Evolutionary conservation across 2,329 filamentous ascomycete species (phyloP).

Genomic region (Pochonia chlamydosporia): DNA sequence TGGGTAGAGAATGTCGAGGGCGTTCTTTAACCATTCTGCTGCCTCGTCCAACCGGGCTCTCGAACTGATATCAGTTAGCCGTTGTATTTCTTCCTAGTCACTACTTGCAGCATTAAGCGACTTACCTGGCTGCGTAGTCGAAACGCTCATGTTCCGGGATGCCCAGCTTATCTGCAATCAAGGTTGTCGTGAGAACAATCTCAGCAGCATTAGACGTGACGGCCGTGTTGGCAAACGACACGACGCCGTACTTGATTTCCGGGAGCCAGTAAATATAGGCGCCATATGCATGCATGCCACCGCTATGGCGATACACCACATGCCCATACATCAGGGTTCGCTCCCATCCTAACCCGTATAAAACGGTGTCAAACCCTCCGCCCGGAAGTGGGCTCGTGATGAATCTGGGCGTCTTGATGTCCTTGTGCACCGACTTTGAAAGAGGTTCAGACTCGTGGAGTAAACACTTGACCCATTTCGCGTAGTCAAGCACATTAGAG

Average conservation of each 20-base stretch:
- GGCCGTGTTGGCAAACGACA: slow-evolving; percentile 34
- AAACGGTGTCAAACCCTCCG: slow-evolving; percentile 10
- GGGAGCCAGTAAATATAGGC: slow-evolving; percentile 26
- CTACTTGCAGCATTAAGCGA: too few relatives aligned
- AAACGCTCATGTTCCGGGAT: slow-evolving; percentile 16
- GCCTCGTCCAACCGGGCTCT: slow-evolving; percentile 3
- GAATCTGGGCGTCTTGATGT: slow-evolving; percentile 24
- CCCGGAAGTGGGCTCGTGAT: slow-evolving; percentile 16
- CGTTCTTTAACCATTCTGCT: slow-evolving; percentile 20
- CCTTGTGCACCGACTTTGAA: slow-evolving; percentile 18
- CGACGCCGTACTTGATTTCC: slow-evolving; percentile 21
- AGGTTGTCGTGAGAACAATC: slow-evolving; percentile 17
- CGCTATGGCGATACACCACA: slow-evolving; percentile 23
- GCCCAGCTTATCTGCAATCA: slow-evolving; percentile 24
- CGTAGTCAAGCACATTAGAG: slow-evolving; percentile 43
- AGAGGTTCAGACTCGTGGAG: slow-evolving; percentile 25
- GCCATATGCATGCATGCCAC: slow-evolving; percentile 20
- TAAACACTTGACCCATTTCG: slow-evolving; percentile 44
- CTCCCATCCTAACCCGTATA: slow-evolving; percentile 26
- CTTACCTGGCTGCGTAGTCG: slow-evolving; percentile 6
- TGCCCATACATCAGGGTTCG: slow-evolving; percentile 19
- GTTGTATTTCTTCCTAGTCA: neutral
- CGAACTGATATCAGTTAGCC: neutral
- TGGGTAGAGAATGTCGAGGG: slow-evolving; percentile 31
- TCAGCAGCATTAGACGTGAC: slow-evolving; percentile 28